Conservation (phyloP, 2,329 filamentous ascomycete species). For the Colletotrichum navitas region DNA sequence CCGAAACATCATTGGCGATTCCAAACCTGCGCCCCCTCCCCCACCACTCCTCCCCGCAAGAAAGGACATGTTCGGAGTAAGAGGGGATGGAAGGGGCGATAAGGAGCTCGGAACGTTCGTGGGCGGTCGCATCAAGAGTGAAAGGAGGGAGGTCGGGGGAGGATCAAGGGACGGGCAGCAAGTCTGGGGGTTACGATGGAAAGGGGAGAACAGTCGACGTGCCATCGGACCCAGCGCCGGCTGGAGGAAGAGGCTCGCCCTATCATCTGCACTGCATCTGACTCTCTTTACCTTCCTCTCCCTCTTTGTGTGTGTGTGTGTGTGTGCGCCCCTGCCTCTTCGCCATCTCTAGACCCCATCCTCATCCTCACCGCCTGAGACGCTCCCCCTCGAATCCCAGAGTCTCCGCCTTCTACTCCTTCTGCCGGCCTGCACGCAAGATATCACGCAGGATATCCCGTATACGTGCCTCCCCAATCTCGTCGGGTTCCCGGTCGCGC, state of each 20-base stretch:
- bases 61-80: neutral
- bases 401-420: neutral
- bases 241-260: neutral
- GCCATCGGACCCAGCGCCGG: neutral
- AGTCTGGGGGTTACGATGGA: neutral
- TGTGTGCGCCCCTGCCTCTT: neutral
- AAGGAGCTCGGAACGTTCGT: neutral
- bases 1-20: neutral
- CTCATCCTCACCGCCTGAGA: neutral
- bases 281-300: neutral
- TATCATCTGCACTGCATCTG: neutral
- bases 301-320: neutral
- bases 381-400: neutral
- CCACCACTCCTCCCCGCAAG: neutral
- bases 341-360: neutral
- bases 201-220: neutral
- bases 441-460: conserved; percentile 1
- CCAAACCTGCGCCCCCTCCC: neutral
- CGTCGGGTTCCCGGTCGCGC: neutral
- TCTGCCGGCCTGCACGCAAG: neutral
- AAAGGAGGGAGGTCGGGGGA: neutral
- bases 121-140: neutral
- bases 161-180: neutral
- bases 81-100: neutral
- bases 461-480: neutral